Conservation (phyloP, 176 grass and related monocot species). For the Carex kokanica region DNA sequence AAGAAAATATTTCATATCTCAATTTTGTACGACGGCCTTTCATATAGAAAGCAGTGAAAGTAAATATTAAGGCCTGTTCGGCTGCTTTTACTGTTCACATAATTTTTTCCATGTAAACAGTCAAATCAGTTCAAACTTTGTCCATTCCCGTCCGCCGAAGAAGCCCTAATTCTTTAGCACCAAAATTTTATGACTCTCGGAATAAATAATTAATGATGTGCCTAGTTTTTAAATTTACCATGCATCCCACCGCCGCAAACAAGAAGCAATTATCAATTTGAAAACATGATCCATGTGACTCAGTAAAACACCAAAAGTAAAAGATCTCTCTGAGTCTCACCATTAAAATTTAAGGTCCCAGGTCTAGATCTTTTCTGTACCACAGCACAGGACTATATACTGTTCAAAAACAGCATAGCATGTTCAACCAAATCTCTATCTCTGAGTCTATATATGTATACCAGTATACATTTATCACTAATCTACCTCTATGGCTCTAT, state of each 20-base stretch:
- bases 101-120: no score
- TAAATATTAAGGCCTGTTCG: no score
- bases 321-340: not conserved
- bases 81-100: no score
- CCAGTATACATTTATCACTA: not conserved
- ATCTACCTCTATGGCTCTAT: not conserved
- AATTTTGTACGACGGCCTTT: no score
- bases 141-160: no score
- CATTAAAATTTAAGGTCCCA: not conserved
- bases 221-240: not conserved
- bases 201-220: not conserved
- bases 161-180: no score
- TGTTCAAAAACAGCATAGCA: not conserved
- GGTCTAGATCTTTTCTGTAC: not conserved
- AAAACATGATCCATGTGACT: not conserved
- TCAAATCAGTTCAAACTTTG: no score
- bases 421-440: conserved; percentile 8
- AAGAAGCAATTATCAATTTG: not conserved
- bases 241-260: not conserved
- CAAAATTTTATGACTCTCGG: no score
- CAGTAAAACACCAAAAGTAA: not conserved
- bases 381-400: not conserved
- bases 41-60: no score
- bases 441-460: not conserved
- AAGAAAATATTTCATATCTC: no score